phyloP scores from a whole-genome alignment of 495 filamentous ascomycete genomes.

The Xylaria nigripes region DNA sequence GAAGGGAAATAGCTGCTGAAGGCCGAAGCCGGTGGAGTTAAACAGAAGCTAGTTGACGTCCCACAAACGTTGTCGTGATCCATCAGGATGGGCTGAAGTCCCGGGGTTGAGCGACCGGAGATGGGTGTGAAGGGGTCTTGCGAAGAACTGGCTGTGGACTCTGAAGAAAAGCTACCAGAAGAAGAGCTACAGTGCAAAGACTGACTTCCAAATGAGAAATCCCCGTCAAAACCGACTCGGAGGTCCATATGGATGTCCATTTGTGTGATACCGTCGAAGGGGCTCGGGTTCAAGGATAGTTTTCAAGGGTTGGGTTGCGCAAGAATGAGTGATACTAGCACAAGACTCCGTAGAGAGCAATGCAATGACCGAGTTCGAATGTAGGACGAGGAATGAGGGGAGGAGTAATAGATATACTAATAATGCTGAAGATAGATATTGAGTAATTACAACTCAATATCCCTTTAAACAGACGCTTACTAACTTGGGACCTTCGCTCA shows the following conservation, averaged over 20 bases:
- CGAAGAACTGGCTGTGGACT: conserved; percentile 24
- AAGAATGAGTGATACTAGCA: not conserved
- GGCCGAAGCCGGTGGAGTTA: conserved; percentile 33
- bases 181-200: conserved; percentile 19
- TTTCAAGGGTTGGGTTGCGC: not conserved
- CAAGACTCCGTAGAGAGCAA: not conserved
- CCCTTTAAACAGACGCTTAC: conserved; percentile 16
- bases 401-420: conserved; percentile 21
- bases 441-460: conserved; percentile 13
- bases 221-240: conserved; percentile 20
- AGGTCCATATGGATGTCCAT: conserved; percentile 18
- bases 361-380: conserved; percentile 10
- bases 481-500: conserved; percentile 21
- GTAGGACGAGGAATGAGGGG: conserved; percentile 13
- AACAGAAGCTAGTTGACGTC: conserved; percentile 13
- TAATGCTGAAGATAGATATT: conserved; percentile 17
- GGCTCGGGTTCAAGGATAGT: conserved; percentile 4
- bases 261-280: conserved; percentile 1
- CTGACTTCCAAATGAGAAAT: conserved; percentile 22
- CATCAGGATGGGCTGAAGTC: conserved; percentile 15
- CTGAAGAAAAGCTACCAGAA: conserved; percentile 27
- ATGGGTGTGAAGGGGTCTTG: conserved; percentile 34
- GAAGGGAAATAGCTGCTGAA: conserved; percentile 28
- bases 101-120: conserved; percentile 28
- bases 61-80: conserved; percentile 20